Percentiles rank a stretch among this genome's conserved stretches.
Evolutionary conservation across 139 green algal species (phyloP).

Genomic region (Chlorella sp.): DNA sequence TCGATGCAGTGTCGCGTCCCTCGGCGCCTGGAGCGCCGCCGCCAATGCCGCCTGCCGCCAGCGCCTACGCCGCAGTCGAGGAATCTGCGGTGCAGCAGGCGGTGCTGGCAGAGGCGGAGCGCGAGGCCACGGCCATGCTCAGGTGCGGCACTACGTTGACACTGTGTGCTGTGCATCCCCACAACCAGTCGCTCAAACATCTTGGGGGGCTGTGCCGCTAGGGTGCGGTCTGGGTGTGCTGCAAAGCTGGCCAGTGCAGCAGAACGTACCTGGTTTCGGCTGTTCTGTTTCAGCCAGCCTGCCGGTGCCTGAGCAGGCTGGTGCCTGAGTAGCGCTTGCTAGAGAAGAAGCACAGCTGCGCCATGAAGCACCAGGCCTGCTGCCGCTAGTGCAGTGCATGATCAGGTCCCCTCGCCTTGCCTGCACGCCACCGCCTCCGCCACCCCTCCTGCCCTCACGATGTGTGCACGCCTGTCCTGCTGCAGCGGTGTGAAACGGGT

Average conservation of each 20-base stretch:
- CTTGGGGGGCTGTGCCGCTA: no score
- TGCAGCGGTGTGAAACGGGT: constrained; percentile 22
- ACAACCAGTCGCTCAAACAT: no score
- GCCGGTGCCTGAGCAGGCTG: no score
- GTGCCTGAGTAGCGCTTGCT: no score
- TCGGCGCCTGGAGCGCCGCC: constrained; percentile 6
- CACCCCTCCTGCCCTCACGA: background rate
- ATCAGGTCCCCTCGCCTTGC: no score
- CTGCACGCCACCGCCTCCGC: background rate
- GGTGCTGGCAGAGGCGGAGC: constrained; percentile 28
- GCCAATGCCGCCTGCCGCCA: background rate
- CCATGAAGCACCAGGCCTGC: no score
- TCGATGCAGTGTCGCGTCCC: constrained; percentile 1
- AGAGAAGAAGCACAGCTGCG: no score
- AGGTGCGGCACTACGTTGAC: background rate
- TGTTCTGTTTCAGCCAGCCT: no score
- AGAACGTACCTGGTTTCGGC: no score
- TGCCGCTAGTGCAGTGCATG: no score
- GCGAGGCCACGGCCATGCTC: background rate
- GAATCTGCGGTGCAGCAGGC: constrained; percentile 25
- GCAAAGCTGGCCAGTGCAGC: background rate
- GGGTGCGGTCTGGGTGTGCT: background rate
- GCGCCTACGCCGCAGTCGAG: background rate
- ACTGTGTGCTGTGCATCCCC: background rate
- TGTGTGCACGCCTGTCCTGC: background rate